Evolutionary conservation across 495 filamentous ascomycete genomes (phyloP).

Genomic region (Hapsidospora chrysogenum): DNA sequence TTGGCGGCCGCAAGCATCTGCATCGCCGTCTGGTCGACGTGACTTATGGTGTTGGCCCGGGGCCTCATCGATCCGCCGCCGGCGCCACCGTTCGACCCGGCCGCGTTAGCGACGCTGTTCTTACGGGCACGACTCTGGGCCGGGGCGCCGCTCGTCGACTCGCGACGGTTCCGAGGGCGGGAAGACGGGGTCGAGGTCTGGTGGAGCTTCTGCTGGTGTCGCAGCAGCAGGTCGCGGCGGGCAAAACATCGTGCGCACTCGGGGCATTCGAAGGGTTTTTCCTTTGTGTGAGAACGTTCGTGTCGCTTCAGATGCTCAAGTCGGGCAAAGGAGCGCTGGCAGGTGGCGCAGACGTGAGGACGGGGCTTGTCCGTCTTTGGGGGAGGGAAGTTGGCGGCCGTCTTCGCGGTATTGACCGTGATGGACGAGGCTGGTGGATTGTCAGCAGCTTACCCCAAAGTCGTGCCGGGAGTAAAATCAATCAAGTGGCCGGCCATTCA

Average conservation of each 20-base stretch:
- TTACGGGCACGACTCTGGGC: constrained; percentile 68
- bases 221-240: constrained; percentile 74
- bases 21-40: constrained; percentile 67
- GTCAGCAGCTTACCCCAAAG: too few species aligned
- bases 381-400: constrained; percentile 41
- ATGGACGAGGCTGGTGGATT: constrained; percentile 27
- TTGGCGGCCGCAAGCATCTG: constrained; percentile 47
- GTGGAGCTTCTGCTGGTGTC: constrained; percentile 98
- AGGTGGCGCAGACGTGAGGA: constrained; percentile 89
- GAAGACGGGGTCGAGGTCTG: constrained; percentile 88
- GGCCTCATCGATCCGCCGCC: constrained; percentile 56
- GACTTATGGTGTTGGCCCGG: constrained; percentile 91
- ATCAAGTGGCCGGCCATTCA: neutral
- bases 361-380: constrained; percentile 95
- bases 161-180: constrained; percentile 69
- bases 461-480: neutral
- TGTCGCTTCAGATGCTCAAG: constrained; percentile 96
- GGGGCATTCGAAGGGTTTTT: constrained; percentile 97
- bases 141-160: constrained; percentile 68
- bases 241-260: constrained; percentile 94
- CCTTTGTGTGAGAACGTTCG: constrained; percentile 96
- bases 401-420: constrained; percentile 30
- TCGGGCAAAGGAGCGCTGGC: constrained; percentile 81
- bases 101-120: constrained; percentile 57
- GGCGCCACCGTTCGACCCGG: constrained; percentile 24